Evolutionary conservation across 768 basidiomycete species (phyloP).

Genomic region (Mycena leptocephala): DNA sequence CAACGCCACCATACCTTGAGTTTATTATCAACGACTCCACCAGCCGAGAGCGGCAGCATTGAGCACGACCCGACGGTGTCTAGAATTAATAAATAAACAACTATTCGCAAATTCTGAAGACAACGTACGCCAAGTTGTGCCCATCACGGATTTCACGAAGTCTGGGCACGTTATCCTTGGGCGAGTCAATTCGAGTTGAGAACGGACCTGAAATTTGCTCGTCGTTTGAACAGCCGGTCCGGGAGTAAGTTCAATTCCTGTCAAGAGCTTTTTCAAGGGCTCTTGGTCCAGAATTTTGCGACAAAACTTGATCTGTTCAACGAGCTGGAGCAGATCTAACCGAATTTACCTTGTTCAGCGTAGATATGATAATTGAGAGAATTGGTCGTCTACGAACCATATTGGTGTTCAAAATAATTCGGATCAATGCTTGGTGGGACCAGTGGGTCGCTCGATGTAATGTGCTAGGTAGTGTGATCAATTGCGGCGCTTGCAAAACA

Average conservation of each 20-base stretch:
- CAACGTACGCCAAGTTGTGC: slow-evolving; percentile 18
- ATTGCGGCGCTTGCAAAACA: neutral
- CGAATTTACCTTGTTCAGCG: too few relatives aligned
- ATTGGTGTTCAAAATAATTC: slow-evolving; percentile 3
- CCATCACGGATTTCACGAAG: neutral
- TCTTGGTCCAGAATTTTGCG: slow-evolving; percentile 31
- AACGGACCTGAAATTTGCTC: slow-evolving; percentile 52
- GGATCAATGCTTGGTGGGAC: slow-evolving; percentile 8
- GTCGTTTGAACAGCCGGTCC: slow-evolving; percentile 42
- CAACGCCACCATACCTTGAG: neutral
- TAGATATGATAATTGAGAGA: too few relatives aligned
- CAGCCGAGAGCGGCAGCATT: slow-evolving; percentile 16
- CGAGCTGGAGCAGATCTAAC: slow-evolving; percentile 31
- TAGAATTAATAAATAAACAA: neutral
- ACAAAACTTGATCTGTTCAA: slow-evolving; percentile 42
- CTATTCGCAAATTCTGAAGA: too few relatives aligned
- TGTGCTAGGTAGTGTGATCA: slow-evolving; percentile 9
- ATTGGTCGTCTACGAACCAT: neutral
- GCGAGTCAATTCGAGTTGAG: neutral
- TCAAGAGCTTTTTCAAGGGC: slow-evolving; percentile 34
- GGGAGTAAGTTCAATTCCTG: slow-evolving; percentile 34
- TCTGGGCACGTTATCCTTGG: neutral
- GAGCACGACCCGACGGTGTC: slow-evolving; percentile 27
- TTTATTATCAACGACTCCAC: slow-evolving; percentile 10
- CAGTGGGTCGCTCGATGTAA: neutral